A percentile compares a stretch with the other conserved stretches of the same genome.
Evolutionary conservation across 2,329 filamentous ascomycete genomes (phyloP).

Genomic region (Epicoccum nigrum): DNA sequence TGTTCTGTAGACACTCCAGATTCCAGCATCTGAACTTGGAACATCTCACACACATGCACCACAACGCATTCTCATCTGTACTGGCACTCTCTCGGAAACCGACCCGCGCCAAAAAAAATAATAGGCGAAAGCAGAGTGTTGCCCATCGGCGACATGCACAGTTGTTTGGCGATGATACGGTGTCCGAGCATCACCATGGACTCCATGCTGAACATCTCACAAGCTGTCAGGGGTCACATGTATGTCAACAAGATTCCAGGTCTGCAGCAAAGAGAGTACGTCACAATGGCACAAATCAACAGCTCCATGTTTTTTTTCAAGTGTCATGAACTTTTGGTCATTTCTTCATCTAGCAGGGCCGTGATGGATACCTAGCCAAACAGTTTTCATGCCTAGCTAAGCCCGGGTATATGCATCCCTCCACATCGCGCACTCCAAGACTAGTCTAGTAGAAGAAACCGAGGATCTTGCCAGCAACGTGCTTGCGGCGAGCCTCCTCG

Average conservation of each 20-base stretch:
- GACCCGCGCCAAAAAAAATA: too few species aligned
- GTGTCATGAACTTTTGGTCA: slow-evolving; percentile 37
- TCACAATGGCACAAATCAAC: background rate
- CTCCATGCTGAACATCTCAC: too few species aligned
- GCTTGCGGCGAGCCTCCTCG: slow-evolving; percentile 98
- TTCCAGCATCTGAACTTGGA: background rate
- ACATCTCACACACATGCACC: too few species aligned
- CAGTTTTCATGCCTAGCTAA: slow-evolving; percentile 29
- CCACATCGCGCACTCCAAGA: slow-evolving; percentile 24
- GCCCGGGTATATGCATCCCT: slow-evolving; percentile 40
- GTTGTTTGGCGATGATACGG: too few species aligned
- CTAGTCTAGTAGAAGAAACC: slow-evolving; percentile 94
- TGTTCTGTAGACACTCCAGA: background rate
- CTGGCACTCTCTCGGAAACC: too few species aligned
- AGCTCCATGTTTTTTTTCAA: background rate
- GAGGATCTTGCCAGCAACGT: slow-evolving; percentile 98
- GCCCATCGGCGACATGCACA: too few species aligned
- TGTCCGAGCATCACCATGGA: too few species aligned
- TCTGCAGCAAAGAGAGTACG: background rate
- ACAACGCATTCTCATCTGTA: too few species aligned
- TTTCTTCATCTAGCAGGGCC: slow-evolving; percentile 39
- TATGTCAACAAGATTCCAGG: too few species aligned
- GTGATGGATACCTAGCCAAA: slow-evolving; percentile 36
- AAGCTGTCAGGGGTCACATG: too few species aligned
- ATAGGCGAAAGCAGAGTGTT: too few species aligned